phyloP scores from a whole-genome alignment of 805 yeast genomes.

The Cephaloascus albidus region DNA sequence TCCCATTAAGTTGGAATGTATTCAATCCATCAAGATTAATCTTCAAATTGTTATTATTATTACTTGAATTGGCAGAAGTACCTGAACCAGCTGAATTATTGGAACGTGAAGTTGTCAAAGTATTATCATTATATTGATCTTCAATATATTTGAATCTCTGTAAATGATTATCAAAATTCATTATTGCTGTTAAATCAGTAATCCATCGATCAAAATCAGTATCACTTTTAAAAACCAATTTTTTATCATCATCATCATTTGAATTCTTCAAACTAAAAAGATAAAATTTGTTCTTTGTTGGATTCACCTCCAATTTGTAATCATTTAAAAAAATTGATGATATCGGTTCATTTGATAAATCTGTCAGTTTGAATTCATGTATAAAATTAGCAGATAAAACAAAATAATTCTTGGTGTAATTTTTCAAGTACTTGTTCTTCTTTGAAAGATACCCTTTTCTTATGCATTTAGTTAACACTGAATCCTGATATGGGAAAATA shows the following conservation, averaged over 20 bases:
- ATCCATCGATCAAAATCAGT: constrained; percentile 44
- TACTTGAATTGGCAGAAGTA: background rate
- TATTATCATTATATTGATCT: constrained; percentile 22
- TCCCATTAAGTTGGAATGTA: constrained; percentile 3
- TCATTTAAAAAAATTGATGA: constrained; percentile 29
- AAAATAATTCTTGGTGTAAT: constrained; percentile 53
- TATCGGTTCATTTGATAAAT: constrained; percentile 38
- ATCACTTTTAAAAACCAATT: constrained; percentile 32
- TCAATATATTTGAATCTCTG: constrained; percentile 42
- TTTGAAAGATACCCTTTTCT: constrained; percentile 52
- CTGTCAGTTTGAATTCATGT: constrained; percentile 55
- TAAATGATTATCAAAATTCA: constrained; percentile 33
- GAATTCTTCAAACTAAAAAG: constrained; percentile 26
- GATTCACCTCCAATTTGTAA: constrained; percentile 13
- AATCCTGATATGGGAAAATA: constrained; percentile 44
- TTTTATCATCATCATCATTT: constrained; percentile 9
- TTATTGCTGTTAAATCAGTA: constrained; percentile 43
- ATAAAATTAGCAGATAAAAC: constrained; percentile 58
- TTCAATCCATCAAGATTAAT: constrained; percentile 8
- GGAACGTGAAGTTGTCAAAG: constrained; percentile 4
- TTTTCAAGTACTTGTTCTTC: constrained; percentile 52
- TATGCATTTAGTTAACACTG: constrained; percentile 40
- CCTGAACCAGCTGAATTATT: background rate
- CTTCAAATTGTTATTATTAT: constrained; percentile 3
- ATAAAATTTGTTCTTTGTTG: constrained; percentile 1